Percentiles rank a stretch among this genome's conserved stretches.
These are phyloP conservation scores for Xerocomus brunneocitrinus DNA, from an alignment of 768 basidiomycete genomes.

Conservation along the genomic window DNA sequence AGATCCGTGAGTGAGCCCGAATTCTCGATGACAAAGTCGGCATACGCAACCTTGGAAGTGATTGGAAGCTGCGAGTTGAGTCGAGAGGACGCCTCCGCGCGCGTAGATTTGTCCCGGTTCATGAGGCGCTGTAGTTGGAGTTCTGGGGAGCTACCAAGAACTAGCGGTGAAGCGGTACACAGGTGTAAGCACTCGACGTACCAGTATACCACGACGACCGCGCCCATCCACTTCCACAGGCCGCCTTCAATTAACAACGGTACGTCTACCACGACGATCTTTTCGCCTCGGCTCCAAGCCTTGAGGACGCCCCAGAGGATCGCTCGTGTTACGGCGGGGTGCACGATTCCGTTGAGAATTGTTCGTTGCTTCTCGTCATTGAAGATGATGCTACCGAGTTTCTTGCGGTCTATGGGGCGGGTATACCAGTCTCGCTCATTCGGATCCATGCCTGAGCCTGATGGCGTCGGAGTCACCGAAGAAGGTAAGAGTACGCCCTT, in stretches of 20 bases:
- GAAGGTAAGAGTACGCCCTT: conserved; percentile 49
- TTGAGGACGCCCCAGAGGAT: conserved; percentile 66
- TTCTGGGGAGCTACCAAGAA: conserved; percentile 58
- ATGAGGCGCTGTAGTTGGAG: conserved; percentile 83
- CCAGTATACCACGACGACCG: conserved; percentile 91
- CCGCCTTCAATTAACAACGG: conserved; percentile 89
- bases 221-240: conserved; percentile 77
- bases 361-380: conserved; percentile 65
- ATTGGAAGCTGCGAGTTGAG: conserved; percentile 81
- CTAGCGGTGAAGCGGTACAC: not conserved
- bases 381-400: conserved; percentile 83
- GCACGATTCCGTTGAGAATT: conserved; percentile 78
- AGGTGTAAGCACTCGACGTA: conserved; percentile 32
- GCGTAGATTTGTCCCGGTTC: conserved; percentile 62
- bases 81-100: conserved; percentile 66
- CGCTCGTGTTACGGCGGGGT: conserved; percentile 82
- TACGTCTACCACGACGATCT: conserved; percentile 81
- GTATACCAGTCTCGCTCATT: conserved; percentile 30
- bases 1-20: conserved; percentile 72
- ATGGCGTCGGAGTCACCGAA: not conserved
- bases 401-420: conserved; percentile 76
- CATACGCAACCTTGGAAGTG: conserved; percentile 72
- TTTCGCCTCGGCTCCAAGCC: conserved; percentile 75
- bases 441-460: not conserved
- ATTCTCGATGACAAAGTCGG: conserved; percentile 86